phyloP scores from a whole-genome alignment of 2,329 filamentous ascomycete species.

The Colletotrichum salicis region DNA sequence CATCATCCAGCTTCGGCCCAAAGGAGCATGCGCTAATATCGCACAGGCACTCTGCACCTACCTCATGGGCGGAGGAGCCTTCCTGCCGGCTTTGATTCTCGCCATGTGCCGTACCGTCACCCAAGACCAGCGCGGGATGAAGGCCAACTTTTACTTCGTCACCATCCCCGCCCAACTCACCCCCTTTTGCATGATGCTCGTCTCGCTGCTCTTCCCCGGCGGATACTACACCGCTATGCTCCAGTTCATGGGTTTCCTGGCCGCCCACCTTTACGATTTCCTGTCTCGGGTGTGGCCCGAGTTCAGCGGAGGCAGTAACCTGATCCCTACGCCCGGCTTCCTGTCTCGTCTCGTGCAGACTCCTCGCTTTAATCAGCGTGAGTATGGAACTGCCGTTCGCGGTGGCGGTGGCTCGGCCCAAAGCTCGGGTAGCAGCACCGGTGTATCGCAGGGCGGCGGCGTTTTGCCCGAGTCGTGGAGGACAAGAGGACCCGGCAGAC shows the following conservation, averaged over 20 bases:
- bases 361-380: conserved; percentile 58
- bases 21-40: conserved; percentile 39
- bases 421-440: conserved; percentile 53
- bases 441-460: conserved; percentile 53
- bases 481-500: conserved; percentile 69
- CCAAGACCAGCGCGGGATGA: conserved; percentile 83
- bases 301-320: conserved; percentile 84
- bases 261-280: conserved; percentile 92
- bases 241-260: conserved; percentile 81
- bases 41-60: conserved; percentile 62
- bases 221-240: conserved; percentile 67
- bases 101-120: conserved; percentile 86
- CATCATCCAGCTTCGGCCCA: conserved; percentile 30
- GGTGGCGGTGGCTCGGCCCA: conserved; percentile 41
- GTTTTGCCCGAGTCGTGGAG: conserved; percentile 73
- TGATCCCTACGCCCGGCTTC: conserved; percentile 78
- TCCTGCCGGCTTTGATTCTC: conserved; percentile 75
- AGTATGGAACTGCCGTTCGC: conserved; percentile 72
- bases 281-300: conserved; percentile 87
- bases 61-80: conserved; percentile 61
- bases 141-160: conserved; percentile 83
- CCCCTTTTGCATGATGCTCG: conserved; percentile 81
- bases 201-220: conserved; percentile 74
- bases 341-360: conserved; percentile 74
- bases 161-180: conserved; percentile 84